Conservation (phyloP, 495 filamentous ascomycete species). For the Geoglossum glabrum region DNA sequence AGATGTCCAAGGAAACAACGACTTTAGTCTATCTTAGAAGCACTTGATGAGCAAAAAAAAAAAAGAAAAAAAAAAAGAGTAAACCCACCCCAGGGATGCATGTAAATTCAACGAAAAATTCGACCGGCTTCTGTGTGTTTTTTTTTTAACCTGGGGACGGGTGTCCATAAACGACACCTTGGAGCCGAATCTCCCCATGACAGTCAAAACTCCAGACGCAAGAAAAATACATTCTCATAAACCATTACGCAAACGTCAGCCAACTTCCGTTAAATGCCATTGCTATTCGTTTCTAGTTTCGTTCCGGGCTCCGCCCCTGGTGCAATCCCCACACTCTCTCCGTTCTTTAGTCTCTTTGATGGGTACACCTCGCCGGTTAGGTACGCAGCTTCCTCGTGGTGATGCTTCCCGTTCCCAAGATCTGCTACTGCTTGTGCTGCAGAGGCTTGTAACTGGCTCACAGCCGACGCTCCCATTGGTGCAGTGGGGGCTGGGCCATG, state of each 20-base stretch:
- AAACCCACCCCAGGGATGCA: background rate
- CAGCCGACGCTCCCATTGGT: constrained; percentile 17
- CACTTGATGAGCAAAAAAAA: background rate
- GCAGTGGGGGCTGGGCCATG: constrained; percentile 17
- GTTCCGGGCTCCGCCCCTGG: background rate
- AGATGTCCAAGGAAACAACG: background rate
- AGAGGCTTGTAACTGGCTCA: constrained; percentile 19
- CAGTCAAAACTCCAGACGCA: background rate
- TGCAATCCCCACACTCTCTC: constrained; percentile 5
- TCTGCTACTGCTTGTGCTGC: constrained; percentile 18
- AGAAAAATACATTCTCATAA: background rate
- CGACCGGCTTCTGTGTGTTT: background rate
- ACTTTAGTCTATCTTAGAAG: background rate
- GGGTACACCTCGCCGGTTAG: background rate
- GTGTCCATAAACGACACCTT: background rate
- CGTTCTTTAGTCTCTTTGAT: constrained; percentile 15
- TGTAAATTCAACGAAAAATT: background rate
- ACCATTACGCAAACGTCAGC: background rate
- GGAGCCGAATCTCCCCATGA: background rate
- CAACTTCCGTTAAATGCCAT: background rate
- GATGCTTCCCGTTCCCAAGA: constrained; percentile 16
- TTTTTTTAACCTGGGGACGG: background rate
- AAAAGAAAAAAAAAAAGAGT: too few species aligned
- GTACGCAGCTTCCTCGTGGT: constrained; percentile 10
- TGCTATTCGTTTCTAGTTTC: background rate